These are phyloP conservation scores for Auxenochlorella pyrenoidosa DNA, from an alignment of 139 green algal species.

Conservation along the genomic window DNA sequence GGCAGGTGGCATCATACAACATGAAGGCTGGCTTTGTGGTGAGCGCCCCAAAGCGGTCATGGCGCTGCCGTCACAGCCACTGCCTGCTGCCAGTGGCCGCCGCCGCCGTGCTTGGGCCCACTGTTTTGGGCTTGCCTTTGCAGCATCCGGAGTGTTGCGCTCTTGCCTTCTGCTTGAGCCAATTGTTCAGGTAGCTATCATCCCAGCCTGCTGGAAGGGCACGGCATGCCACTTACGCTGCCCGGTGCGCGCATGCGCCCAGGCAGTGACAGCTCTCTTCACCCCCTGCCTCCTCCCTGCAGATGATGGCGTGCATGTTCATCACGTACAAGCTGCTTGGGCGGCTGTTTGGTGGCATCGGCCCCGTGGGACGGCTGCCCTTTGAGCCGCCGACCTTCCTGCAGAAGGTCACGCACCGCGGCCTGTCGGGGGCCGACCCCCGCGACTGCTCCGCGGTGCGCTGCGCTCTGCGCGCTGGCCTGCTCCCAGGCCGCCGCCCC, in stretches of 20 bases:
- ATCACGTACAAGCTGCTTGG: slow-evolving; percentile 29
- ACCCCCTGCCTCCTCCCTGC: too few relatives aligned
- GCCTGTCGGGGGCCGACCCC: slow-evolving; percentile 5
- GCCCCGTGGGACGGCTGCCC: slow-evolving; percentile 31
- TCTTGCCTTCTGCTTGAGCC: too few relatives aligned
- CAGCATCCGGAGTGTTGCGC: too few relatives aligned
- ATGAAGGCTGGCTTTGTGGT: slow-evolving; percentile 38
- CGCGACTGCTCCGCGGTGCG: slow-evolving; percentile 26
- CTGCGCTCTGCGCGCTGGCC: neutral
- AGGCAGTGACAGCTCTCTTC: too few relatives aligned
- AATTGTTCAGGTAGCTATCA: too few relatives aligned
- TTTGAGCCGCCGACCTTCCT: slow-evolving; percentile 51
- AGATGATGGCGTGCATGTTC: slow-evolving; percentile 42
- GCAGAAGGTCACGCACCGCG: slow-evolving; percentile 41
- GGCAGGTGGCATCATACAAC: slow-evolving; percentile 28
- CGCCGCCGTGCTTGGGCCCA: too few relatives aligned
- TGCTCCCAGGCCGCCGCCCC: neutral
- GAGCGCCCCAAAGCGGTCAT: neutral
- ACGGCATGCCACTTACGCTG: too few relatives aligned
- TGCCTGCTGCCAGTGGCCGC: neutral
- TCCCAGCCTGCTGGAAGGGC: too few relatives aligned
- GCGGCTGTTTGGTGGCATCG: neutral
- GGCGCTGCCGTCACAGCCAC: neutral
- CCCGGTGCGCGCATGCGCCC: too few relatives aligned
- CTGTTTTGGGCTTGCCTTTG: neutral